Evolutionary conservation across 2,329 filamentous ascomycete species (phyloP).

Genomic region (Fusarium tuaranense): DNA sequence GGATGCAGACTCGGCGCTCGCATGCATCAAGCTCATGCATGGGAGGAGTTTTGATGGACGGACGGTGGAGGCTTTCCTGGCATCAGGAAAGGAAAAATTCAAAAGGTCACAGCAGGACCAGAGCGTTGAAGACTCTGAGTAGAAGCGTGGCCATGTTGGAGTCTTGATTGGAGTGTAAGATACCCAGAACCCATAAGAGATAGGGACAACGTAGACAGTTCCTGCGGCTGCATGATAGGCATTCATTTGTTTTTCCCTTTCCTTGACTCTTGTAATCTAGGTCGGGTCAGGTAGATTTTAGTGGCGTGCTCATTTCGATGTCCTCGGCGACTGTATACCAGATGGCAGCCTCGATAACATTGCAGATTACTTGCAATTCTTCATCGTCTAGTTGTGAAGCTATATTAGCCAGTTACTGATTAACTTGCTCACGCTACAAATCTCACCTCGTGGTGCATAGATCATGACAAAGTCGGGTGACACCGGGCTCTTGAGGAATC

Average conservation of each 20-base stretch:
- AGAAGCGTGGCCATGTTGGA: slow-evolving; percentile 10
- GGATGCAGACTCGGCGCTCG: slow-evolving; percentile 75
- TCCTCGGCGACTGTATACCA: slow-evolving; percentile 71
- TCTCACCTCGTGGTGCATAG: slow-evolving; percentile 77
- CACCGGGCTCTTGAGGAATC: slow-evolving; percentile 72
- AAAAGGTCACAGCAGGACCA: slow-evolving; percentile 73
- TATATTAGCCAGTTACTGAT: background rate
- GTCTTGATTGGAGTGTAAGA: slow-evolving; percentile 41
- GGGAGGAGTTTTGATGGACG: slow-evolving; percentile 83
- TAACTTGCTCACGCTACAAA: background rate
- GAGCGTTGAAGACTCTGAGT: slow-evolving; percentile 56
- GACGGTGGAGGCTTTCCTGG: slow-evolving; percentile 77
- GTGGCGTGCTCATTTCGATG: slow-evolving; percentile 49
- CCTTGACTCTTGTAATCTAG: slow-evolving; percentile 4
- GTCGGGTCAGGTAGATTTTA: slow-evolving; percentile 19
- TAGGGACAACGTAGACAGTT: slow-evolving; percentile 11
- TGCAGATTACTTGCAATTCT: slow-evolving; percentile 75
- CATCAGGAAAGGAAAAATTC: slow-evolving; percentile 79
- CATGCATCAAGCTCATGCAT: slow-evolving; percentile 81
- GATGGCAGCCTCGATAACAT: slow-evolving; percentile 79
- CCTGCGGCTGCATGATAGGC: background rate
- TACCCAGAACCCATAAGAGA: slow-evolving; percentile 38
- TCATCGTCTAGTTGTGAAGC: slow-evolving; percentile 59
- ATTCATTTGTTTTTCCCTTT: background rate
- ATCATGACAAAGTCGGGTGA: slow-evolving; percentile 83